A percentile compares a stretch with the other conserved stretches of the same genome.
phyloP scores from a whole-genome alignment of 148 eudicot species.

The Fagopyrum tataricum region DNA sequence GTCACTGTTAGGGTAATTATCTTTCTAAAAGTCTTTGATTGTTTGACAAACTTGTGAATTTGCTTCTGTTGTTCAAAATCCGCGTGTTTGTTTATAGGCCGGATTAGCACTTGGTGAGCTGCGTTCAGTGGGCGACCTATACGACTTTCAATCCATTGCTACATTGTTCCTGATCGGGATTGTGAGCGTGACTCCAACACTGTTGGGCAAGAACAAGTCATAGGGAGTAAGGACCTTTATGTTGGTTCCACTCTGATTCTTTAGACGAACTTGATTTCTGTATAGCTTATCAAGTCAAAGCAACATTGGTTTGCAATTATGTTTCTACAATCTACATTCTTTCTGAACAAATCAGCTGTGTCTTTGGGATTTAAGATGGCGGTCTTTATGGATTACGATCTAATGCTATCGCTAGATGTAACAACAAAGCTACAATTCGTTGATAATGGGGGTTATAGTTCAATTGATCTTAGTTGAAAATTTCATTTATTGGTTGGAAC shows the following conservation, averaged over 20 bases:
- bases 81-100: constrained; percentile 43
- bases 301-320: neutral
- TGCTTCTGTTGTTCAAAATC: neutral
- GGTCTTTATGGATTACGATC: neutral
- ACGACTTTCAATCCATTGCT: constrained; percentile 75
- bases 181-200: constrained; percentile 67
- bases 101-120: constrained; percentile 91
- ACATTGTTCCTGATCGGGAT: constrained; percentile 81
- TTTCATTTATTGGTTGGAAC: neutral
- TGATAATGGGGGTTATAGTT: neutral
- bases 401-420: neutral
- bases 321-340: neutral
- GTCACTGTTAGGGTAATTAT: constrained; percentile 78
- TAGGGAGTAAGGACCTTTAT: constrained; percentile 2
- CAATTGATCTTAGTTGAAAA: neutral
- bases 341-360: neutral
- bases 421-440: neutral
- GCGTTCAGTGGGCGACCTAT: constrained; percentile 75
- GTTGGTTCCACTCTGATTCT: neutral
- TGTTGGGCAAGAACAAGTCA: constrained; percentile 48
- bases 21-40: neutral
- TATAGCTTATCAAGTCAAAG: constrained; percentile 22
- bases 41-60: neutral
- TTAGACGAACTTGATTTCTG: constrained; percentile 13
- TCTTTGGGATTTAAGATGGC: neutral